These are phyloP conservation scores for Dichomitus squalens DNA, from an alignment of 1,284 basidiomycete genomes.

Conservation along the genomic window DNA sequence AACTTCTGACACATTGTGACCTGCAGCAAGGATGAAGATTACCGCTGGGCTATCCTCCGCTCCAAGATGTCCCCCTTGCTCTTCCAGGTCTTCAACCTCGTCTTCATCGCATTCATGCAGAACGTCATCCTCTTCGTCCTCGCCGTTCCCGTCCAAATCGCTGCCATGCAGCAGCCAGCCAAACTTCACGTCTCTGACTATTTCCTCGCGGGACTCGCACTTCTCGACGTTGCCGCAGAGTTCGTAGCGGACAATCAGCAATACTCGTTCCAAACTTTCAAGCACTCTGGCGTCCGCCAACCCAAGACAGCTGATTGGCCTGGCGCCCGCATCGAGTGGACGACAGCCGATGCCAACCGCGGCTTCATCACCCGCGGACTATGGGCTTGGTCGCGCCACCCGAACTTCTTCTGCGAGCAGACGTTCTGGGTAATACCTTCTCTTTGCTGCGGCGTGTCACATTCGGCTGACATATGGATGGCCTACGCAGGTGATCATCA, in stretches of 20 bases:
- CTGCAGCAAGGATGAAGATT: conserved; percentile 80
- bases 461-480: not conserved
- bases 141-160: conserved; percentile 59
- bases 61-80: conserved; percentile 63
- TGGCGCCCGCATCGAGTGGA: conserved; percentile 65
- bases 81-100: conserved; percentile 82
- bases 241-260: conserved; percentile 92
- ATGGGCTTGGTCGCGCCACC: conserved; percentile 87
- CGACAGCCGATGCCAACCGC: conserved; percentile 67
- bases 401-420: conserved; percentile 92
- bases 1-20: not conserved
- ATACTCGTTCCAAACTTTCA: conserved; percentile 82
- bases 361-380: conserved; percentile 87
- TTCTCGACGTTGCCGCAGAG: conserved; percentile 68
- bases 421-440: conserved; percentile 70
- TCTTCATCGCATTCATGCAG: conserved; percentile 81
- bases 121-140: conserved; percentile 82
- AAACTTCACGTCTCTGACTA: conserved; percentile 66
- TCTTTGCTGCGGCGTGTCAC: not conserved
- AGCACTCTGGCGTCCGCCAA: conserved; percentile 54
- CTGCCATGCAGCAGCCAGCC: conserved; percentile 55
- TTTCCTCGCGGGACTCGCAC: conserved; percentile 58
- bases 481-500: conserved; percentile 58
- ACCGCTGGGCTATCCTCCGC: conserved; percentile 86
- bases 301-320: conserved; percentile 58